These are phyloP conservation scores for Solanum boliviense DNA, from an alignment of 257 asterid species.

Conservation along the genomic window DNA sequence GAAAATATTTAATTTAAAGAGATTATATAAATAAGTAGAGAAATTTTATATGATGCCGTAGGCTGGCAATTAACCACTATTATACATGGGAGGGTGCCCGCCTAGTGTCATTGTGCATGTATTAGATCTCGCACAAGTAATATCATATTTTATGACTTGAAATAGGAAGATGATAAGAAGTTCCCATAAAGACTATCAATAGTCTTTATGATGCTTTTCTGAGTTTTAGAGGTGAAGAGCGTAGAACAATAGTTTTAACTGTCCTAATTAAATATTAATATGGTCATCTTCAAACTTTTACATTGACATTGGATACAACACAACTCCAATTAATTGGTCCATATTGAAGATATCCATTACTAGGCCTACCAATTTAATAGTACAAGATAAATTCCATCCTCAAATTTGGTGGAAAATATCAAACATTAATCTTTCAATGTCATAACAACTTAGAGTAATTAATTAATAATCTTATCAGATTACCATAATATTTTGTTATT, in stretches of 20 bases:
- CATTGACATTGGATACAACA: constrained; percentile 11
- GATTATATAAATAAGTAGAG: too few relatives aligned
- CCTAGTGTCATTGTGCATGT: too few relatives aligned
- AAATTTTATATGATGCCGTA: too few relatives aligned
- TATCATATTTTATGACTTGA: neutral
- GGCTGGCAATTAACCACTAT: too few relatives aligned
- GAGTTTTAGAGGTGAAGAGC: too few relatives aligned
- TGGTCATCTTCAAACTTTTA: neutral
- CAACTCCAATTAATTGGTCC: constrained; percentile 11
- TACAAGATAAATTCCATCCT: neutral
- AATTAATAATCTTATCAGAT: neutral
- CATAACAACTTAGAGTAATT: neutral
- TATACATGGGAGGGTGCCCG: too few relatives aligned
- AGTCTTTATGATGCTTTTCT: neutral
- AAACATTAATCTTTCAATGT: neutral
- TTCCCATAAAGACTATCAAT: neutral
- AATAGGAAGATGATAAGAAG: neutral
- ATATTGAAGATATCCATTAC: constrained; percentile 2
- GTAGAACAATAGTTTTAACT: too few relatives aligned
- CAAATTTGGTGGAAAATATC: neutral
- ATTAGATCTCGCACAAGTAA: too few relatives aligned
- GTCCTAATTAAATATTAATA: neutral
- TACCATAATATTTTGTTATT: neutral
- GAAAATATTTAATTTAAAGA: too few relatives aligned
- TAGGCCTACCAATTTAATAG: constrained; percentile 7